A percentile compares a stretch with the other conserved stretches of the same genome.
These are phyloP conservation scores for Rutstroemia sp. DNA, from an alignment of 2,329 filamentous ascomycete genomes.

Conservation along the genomic window DNA sequence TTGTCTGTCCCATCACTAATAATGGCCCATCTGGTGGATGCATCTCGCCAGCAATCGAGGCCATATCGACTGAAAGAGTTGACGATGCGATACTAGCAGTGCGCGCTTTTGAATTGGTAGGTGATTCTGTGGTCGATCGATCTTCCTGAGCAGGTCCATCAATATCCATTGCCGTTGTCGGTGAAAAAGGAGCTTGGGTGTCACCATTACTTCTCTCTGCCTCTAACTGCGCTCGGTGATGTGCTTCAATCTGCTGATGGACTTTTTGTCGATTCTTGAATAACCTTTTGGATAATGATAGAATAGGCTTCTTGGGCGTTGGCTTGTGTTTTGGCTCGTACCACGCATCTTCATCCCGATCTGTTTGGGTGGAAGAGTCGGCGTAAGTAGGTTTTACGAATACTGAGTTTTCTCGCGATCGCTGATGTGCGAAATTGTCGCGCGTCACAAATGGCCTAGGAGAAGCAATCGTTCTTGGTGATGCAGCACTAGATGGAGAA, in stretches of 20 bases:
- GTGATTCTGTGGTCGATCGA: slow-evolving; percentile 15
- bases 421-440: slow-evolving; percentile 10
- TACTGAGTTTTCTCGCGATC: slow-evolving; percentile 20
- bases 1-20: slow-evolving; percentile 14
- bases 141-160: slow-evolving; percentile 16
- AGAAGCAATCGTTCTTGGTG: slow-evolving; percentile 21
- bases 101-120: slow-evolving; percentile 18
- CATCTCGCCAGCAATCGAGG: slow-evolving; percentile 17
- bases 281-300: slow-evolving; percentile 26
- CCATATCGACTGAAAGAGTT: slow-evolving; percentile 20
- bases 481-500: slow-evolving; percentile 25
- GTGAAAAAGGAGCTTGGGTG: slow-evolving; percentile 13
- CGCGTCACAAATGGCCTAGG: slow-evolving; percentile 13
- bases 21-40: slow-evolving; percentile 24
- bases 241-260: slow-evolving; percentile 15
- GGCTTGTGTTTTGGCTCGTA: slow-evolving; percentile 18
- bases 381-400: slow-evolving; percentile 22
- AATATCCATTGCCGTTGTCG: slow-evolving; percentile 20
- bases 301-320: slow-evolving; percentile 20
- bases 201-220: slow-evolving; percentile 10
- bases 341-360: slow-evolving; percentile 27
- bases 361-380: slow-evolving; percentile 27
- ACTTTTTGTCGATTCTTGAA: slow-evolving; percentile 25
- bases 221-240: slow-evolving; percentile 7
- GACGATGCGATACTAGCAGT: slow-evolving; percentile 23